Evolutionary conservation across 2,329 filamentous ascomycete species (phyloP).

Genomic region (Hypoxylon rubiginosum): DNA sequence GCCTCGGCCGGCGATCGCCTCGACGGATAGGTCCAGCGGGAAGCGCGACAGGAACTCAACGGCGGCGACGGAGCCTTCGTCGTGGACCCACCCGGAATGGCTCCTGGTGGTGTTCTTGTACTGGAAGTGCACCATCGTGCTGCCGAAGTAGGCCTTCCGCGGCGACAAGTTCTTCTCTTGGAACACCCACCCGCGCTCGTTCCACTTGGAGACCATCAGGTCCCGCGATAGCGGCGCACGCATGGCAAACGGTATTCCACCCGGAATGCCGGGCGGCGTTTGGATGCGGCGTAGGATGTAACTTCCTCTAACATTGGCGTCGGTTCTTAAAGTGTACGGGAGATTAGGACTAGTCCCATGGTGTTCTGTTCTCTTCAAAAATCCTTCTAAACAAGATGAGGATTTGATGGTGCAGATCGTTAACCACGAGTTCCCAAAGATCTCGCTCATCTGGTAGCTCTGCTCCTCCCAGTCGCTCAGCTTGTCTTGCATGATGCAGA

Average conservation of each 20-base stretch:
- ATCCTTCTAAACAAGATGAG: not conserved
- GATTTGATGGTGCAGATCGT: constrained; percentile 3
- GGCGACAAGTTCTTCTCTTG: not conserved
- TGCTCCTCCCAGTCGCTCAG: constrained; percentile 2
- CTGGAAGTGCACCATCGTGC: not conserved
- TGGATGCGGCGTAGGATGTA: not conserved
- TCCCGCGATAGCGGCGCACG: not conserved
- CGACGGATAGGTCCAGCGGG: constrained; percentile 2
- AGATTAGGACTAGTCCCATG: not conserved
- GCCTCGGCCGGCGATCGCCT: not conserved
- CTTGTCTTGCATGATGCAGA: not conserved
- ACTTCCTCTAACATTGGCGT: not conserved
- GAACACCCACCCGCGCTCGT: not conserved
- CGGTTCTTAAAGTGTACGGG: not conserved
- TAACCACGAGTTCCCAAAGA: not conserved
- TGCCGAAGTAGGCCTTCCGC: not conserved
- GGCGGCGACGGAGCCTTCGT: constrained; percentile 1
- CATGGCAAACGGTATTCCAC: not conserved
- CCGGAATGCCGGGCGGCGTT: not conserved
- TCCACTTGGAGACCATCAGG: constrained; percentile 1
- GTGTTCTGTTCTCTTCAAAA: not conserved
- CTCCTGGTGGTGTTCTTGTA: not conserved
- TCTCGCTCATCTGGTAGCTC: constrained; percentile 2
- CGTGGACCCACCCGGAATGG: not conserved
- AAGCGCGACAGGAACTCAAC: not conserved